Base-by-base conservation (phyloP, 257 asterid genomes). In the Linaria vulgaris region DNA sequence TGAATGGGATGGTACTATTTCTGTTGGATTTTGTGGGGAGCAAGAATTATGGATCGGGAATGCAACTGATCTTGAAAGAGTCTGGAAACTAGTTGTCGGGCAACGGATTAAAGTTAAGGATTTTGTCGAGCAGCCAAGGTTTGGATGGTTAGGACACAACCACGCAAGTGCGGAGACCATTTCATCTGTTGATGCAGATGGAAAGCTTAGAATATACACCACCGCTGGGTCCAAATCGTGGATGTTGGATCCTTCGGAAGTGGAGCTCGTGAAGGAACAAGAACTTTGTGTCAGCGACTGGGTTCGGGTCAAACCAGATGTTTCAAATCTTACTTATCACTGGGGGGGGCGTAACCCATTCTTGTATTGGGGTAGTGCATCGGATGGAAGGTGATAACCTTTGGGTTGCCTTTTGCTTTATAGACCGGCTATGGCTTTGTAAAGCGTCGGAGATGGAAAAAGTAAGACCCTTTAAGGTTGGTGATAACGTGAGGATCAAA, bases 91-190 rank as follows among this genome's bases (percentile, higher is more conserved):
- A 52, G 43, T 56, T 5, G 85, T 87, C 9, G 97, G 99, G 60
- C 94, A 84, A 76, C 77, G 81, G 31, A 82, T 90, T 44, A 85
- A 73, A 75, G 95, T 94, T 4, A 84, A 74, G 58, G 56, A 56
- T 66, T 71, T 78, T 0, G 81, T 94, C 48, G 84, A 83, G 84
- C 96, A 79, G 66, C 99, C 99, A 0, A 84, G 97, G 74, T 94
- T 94, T 65, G 90, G 95, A 54, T 94, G 99, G 99, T 85, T 96
- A 6, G 97, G 97, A 25, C 97, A 94, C 74, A 87, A 69, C 71
- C 92, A 94, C 66, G 69, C 78, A 14, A 85, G 83, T 58, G 66
- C 90, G 46, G 96, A 96, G 68, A 83, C 83, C 27, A 81, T 94
- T 66, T 79, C 99, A 13, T 85, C 96, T 2, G 76, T 94, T 34